Base-by-base conservation (phyloP, 331 rosid genomes). In the Malus hybrid region DNA sequence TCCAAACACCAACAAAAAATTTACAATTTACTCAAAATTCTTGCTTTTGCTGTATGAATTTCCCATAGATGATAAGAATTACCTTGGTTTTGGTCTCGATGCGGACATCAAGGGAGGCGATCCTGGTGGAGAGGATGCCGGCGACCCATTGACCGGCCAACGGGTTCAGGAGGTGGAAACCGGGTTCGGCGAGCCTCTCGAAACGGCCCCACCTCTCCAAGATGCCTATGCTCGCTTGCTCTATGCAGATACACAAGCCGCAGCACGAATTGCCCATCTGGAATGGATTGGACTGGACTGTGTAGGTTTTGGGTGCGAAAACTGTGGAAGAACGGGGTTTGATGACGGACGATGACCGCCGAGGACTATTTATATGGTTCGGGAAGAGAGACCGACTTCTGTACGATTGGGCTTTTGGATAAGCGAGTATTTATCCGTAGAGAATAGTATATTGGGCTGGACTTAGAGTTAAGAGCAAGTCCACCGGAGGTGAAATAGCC, bases 61-160 rank as follows among this genome's bases (percentile, higher is more conserved):
- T 33, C 26, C 19, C 16, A 64, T 24, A 83, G 57, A 52, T 52
- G 20, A 52, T 52, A 1, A 52, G 46, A 52, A 52, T 52, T 16
- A 52, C 98, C 99, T 92, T 95, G 80, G 99, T 95, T 82, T 95
- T 95, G 84, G 98, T 95, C 81, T 95, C 98, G 84, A 95, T 80
- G 44, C 88, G 82, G 76, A 92, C 99, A 6, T 95, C 99, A 19
- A 95, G 97, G 42, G 98, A 95, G 66, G 80, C 50, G 80, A 95
- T 87, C 29, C 96, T 81, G 60, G 98, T 95, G 84, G 99, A 84
- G 64, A 92, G 92, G 64, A 88, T 26, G 15, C 91, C 97, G 74
- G 93, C 93, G 76, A 95, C 86, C 74, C 91, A 90, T 75, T 95
- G 86, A 0, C 99, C 99, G 80, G 84, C 88, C 66, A 89, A 16